These are phyloP conservation scores for Berkeleyomyces rouxiae DNA, from an alignment of 2,329 filamentous ascomycete species.

Conservation along the genomic window DNA sequence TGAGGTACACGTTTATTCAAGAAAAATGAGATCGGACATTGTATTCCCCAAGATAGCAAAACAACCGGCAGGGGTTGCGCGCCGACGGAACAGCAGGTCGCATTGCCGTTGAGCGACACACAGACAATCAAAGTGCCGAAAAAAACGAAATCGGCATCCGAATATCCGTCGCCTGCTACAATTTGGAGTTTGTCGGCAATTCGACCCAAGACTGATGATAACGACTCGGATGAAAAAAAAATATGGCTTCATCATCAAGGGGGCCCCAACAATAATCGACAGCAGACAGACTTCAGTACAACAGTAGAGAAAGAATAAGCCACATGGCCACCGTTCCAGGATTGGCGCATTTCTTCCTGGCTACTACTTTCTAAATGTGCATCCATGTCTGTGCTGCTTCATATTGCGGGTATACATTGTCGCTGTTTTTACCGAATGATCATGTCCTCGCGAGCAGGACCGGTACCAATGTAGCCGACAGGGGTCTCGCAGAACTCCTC, in stretches of 20 bases:
- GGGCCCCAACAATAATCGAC: not conserved
- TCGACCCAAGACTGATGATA: not conserved
- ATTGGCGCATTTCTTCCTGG: conserved; percentile 13
- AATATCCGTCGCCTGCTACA: not conserved
- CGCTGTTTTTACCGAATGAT: conserved; percentile 24
- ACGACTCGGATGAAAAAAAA: not conserved
- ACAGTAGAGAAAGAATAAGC: not conserved
- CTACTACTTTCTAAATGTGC: not conserved
- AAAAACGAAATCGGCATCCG: not conserved
- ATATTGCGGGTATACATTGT: not conserved
- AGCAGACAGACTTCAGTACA: not conserved
- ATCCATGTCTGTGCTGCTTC: not conserved
- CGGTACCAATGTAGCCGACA: conserved; percentile 44
- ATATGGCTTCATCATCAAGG: no score
- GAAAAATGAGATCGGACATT: not conserved
- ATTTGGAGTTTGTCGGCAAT: not conserved
- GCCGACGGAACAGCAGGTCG: not conserved
- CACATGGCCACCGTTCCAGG: conserved; percentile 14
- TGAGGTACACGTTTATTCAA: not conserved
- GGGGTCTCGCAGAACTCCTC: conserved; percentile 48
- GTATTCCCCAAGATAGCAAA: not conserved
- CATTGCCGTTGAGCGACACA: not conserved
- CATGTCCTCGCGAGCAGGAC: conserved; percentile 48
- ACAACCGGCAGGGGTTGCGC: not conserved
- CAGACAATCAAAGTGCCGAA: not conserved